Percentiles rank a stretch among this genome's conserved stretches.
Evolutionary conservation across 169 alveolate species (phyloP).

Genomic region (Eimeria falciformis): DNA sequence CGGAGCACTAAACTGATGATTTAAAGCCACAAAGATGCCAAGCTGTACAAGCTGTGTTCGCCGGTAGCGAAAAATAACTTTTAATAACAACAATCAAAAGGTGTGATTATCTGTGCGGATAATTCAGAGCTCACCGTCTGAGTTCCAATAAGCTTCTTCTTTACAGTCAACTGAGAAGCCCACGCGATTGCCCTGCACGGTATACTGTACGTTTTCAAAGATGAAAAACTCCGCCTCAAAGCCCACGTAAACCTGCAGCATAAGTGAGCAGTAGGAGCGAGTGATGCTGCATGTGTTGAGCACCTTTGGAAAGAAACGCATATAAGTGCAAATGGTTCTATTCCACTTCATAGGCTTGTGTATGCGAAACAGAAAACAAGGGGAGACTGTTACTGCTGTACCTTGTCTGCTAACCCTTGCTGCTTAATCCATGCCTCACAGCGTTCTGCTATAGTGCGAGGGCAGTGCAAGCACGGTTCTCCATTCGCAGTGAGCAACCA

Average conservation of each 20-base stretch:
- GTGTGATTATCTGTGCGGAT: too few relatives aligned
- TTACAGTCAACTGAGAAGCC: constrained; percentile 78
- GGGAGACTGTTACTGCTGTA: background rate
- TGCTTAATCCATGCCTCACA: constrained; percentile 18
- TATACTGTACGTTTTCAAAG: constrained; percentile 83
- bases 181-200: constrained; percentile 66
- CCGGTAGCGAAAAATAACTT: too few relatives aligned
- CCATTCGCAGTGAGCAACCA: constrained; percentile 78
- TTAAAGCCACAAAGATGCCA: too few relatives aligned
- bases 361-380: background rate
- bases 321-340: background rate
- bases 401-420: constrained; percentile 47
- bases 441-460: constrained; percentile 79
- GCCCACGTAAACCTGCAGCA: constrained; percentile 79
- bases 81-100: too few relatives aligned
- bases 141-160: constrained; percentile 80
- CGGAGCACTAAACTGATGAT: background rate
- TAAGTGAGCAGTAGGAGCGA: background rate
- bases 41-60: too few relatives aligned
- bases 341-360: background rate
- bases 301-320: too few relatives aligned
- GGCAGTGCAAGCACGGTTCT: constrained; percentile 75
- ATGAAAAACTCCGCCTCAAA: constrained; percentile 88
- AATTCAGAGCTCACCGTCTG: constrained; percentile 48
- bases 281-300: background rate